Conservation (phyloP, 2,329 filamentous ascomycete species). For the Diplocarpon mali region DNA sequence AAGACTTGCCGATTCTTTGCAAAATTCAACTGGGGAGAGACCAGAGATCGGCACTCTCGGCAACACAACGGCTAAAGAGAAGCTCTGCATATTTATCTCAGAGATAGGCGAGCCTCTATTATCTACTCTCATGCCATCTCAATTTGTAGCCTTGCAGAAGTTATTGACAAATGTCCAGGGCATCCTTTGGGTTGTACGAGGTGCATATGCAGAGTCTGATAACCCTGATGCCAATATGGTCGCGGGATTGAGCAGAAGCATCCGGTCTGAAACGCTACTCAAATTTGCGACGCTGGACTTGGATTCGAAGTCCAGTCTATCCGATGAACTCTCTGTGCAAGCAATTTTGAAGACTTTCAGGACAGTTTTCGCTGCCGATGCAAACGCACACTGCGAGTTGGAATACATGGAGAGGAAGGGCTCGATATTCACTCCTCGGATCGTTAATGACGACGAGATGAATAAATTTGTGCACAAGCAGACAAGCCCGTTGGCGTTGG, state of each 20-base stretch:
- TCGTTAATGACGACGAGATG: slow-evolving; percentile 23
- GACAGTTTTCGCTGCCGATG: slow-evolving; percentile 10
- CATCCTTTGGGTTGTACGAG: slow-evolving; percentile 39
- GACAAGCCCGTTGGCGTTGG: slow-evolving; percentile 11
- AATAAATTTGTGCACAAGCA: slow-evolving; percentile 21
- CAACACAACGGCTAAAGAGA: slow-evolving; percentile 21
- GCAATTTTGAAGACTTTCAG: slow-evolving; percentile 16
- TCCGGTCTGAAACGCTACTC: slow-evolving; percentile 21
- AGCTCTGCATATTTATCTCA: slow-evolving; percentile 35
- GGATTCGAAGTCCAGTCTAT: slow-evolving; percentile 24
- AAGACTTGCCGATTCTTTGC: slow-evolving; percentile 27
- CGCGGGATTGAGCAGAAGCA: slow-evolving; percentile 22
- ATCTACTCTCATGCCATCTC: slow-evolving; percentile 30
- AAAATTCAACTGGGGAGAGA: slow-evolving; percentile 27
- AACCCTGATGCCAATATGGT: slow-evolving; percentile 23
- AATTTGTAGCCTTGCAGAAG: slow-evolving; percentile 34
- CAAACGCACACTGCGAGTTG: slow-evolving; percentile 14
- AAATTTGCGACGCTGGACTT: slow-evolving; percentile 24
- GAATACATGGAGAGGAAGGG: slow-evolving; percentile 21
- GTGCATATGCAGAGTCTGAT: slow-evolving; percentile 29
- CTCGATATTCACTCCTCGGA: slow-evolving; percentile 22
- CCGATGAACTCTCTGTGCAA: slow-evolving; percentile 21
- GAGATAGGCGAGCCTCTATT: slow-evolving; percentile 31
- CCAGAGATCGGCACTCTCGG: slow-evolving; percentile 28
- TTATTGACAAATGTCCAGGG: slow-evolving; percentile 31